Evolutionary conservation across 768 basidiomycete species (phyloP).

Genomic region (Hygrocybe coccinea): DNA sequence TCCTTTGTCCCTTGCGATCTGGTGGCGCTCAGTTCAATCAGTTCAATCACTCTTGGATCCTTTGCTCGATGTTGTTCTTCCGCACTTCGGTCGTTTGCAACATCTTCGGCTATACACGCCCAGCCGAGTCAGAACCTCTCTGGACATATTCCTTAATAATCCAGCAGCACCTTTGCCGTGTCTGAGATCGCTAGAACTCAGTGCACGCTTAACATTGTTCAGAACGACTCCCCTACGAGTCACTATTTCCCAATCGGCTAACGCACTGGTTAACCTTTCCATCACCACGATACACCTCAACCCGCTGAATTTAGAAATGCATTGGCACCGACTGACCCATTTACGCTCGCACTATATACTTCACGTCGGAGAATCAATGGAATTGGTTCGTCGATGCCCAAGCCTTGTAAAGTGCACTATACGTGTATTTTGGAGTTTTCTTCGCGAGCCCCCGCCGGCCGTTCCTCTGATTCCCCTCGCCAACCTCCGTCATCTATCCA

Average conservation of each 20-base stretch:
- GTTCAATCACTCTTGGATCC: not conserved
- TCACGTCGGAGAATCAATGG: not conserved
- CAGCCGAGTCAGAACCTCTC: not conserved
- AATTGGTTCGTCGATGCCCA: not conserved
- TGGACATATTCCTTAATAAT: not conserved
- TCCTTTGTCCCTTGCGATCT: not conserved
- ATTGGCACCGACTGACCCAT: not conserved
- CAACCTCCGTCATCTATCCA: not conserved
- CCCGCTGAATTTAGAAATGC: not conserved
- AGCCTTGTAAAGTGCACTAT: not conserved
- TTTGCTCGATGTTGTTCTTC: not conserved
- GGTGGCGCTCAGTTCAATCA: not conserved
- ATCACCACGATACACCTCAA: not conserved
- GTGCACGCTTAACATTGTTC: not conserved
- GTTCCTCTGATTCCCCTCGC: not conserved
- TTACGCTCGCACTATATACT: not conserved
- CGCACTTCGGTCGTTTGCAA: not conserved
- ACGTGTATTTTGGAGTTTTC: not conserved
- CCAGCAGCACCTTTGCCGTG: not conserved
- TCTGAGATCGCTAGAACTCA: too few relatives aligned
- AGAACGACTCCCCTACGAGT: not conserved
- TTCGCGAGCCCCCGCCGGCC: not conserved
- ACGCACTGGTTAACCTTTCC: not conserved
- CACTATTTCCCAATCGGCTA: not conserved
- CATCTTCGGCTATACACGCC: not conserved